Conservation (phyloP, 2,329 filamentous ascomycete species). For the Neurospora crassa region DNA sequence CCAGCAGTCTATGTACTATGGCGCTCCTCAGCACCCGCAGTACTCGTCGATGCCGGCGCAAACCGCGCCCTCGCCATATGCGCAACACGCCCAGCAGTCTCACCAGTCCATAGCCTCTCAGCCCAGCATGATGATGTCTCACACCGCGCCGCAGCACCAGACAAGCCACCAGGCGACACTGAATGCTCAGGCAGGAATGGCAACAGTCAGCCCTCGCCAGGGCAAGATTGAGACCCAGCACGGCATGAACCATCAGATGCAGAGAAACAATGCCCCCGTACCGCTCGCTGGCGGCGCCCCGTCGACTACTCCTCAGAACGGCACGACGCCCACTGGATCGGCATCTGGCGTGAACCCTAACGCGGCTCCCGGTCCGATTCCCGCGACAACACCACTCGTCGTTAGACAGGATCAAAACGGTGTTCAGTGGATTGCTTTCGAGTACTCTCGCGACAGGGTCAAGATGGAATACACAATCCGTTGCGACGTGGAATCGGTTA, state of each 20-base stretch:
- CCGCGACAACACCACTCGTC: constrained; percentile 88
- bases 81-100: constrained; percentile 45
- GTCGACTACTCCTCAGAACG: constrained; percentile 29
- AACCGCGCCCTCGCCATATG: constrained; percentile 49
- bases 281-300: constrained; percentile 32
- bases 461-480: constrained; percentile 99
- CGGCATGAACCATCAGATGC: constrained; percentile 47
- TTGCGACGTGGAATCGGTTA: constrained; percentile 94
- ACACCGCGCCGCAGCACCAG: constrained; percentile 45
- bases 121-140: constrained; percentile 58
- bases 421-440: constrained; percentile 97
- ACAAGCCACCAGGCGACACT: constrained; percentile 51
- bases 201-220: constrained; percentile 47
- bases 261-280: constrained; percentile 44
- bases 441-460: constrained; percentile 91
- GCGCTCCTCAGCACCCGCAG: constrained; percentile 44
- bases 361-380: constrained; percentile 90
- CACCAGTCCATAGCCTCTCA: constrained; percentile 55
- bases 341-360: constrained; percentile 66
- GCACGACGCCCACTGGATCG: constrained; percentile 36
- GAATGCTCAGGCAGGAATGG: constrained; percentile 44
- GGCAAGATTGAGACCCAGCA: constrained; percentile 52
- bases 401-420: constrained; percentile 93
- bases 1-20: constrained; percentile 72
- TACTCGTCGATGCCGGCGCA: constrained; percentile 60